Percentiles rank a stretch among this genome's conserved stretches.
Evolutionary conservation across 1,284 basidiomycete species (phyloP).

Genomic region (Melanopsichium pennsylvanicum): DNA sequence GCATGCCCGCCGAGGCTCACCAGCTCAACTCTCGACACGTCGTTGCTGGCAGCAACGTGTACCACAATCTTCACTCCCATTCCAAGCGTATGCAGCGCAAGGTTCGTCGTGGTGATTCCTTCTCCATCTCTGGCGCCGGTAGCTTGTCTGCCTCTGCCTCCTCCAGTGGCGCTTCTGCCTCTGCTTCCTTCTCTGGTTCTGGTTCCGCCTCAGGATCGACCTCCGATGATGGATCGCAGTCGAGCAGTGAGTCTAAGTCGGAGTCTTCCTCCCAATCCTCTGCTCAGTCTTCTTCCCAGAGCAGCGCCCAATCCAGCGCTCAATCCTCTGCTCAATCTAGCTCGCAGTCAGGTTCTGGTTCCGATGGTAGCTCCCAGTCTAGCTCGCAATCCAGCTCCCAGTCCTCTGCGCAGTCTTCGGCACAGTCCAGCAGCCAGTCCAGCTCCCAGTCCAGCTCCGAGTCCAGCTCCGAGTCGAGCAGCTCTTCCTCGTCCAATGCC

Average conservation of each 20-base stretch:
- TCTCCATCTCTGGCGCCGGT: constrained; percentile 24
- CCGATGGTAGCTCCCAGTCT: constrained; percentile 4
- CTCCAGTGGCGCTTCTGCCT: constrained; percentile 5
- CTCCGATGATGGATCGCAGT: constrained; percentile 14
- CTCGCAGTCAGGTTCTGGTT: not conserved
- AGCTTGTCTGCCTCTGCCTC: constrained; percentile 9
- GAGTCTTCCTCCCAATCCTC: constrained; percentile 8
- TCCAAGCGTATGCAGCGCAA: constrained; percentile 48
- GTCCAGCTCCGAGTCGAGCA: constrained; percentile 3
- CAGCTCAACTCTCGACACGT: constrained; percentile 42
- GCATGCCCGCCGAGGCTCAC: constrained; percentile 35
- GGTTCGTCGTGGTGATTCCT: constrained; percentile 34
- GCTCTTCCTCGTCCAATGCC: not conserved
- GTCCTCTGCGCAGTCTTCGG: too few relatives aligned
- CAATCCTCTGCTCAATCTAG: constrained; percentile 3
- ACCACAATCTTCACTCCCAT: constrained; percentile 47
- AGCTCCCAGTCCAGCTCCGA: constrained; percentile 3
- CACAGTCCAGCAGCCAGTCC: constrained; percentile 6
- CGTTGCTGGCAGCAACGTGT: constrained; percentile 47
- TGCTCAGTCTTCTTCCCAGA: not conserved
- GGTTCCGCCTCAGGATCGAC: constrained; percentile 27
- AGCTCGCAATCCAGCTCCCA: not conserved
- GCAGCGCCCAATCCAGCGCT: constrained; percentile 8
- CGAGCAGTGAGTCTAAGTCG: constrained; percentile 5
- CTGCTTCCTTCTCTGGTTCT: constrained; percentile 18